These are phyloP conservation scores for Oryza rufipogon DNA, from an alignment of 176 grass and related monocot species.

Conservation along the genomic window DNA sequence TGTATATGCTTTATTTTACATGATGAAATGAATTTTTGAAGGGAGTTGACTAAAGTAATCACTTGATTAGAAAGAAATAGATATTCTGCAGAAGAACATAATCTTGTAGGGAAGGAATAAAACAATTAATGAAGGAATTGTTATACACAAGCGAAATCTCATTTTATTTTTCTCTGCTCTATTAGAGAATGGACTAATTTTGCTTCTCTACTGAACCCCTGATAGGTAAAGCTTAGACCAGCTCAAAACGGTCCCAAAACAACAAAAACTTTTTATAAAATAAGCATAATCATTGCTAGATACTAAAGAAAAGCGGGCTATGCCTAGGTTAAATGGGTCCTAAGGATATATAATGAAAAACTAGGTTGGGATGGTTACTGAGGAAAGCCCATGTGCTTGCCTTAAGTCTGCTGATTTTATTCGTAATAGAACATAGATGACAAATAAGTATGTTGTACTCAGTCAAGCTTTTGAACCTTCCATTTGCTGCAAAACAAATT, in stretches of 20 bases:
- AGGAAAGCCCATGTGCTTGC: neutral
- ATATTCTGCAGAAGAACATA: too few species aligned
- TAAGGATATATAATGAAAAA: neutral
- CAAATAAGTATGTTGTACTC: neutral
- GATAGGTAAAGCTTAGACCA: neutral
- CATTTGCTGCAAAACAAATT: neutral
- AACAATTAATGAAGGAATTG: neutral
- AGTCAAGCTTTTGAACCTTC: constrained; percentile 13
- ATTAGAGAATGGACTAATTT: neutral
- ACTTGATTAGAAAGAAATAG: neutral
- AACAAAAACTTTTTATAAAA: neutral
- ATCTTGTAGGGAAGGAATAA: neutral
- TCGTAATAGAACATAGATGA: neutral
- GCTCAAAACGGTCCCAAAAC: neutral
- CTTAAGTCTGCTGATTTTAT: neutral
- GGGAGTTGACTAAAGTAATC: too few species aligned
- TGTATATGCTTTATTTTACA: too few species aligned
- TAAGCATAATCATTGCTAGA: neutral
- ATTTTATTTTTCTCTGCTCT: neutral
- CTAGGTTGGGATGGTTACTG: neutral
- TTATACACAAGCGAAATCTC: neutral
- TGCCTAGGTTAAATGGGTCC: neutral
- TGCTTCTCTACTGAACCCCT: neutral
- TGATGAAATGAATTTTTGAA: too few species aligned
- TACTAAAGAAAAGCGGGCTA: neutral